Conservation (phyloP, 75 land plant genomes). For the Adiantum capillusveneris region DNA sequence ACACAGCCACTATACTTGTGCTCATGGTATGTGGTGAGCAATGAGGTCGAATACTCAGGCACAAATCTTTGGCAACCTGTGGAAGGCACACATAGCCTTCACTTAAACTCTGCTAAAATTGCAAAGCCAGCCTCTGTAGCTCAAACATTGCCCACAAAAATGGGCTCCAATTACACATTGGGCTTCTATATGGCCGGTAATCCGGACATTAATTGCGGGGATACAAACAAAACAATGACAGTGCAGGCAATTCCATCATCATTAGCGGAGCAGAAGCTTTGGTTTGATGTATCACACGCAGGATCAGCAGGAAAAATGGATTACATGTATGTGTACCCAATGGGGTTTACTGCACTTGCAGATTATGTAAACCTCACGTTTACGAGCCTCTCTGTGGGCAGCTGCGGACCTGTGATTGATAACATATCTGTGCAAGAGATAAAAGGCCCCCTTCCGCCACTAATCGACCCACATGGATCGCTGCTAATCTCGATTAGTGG, state of each 20-base stretch:
- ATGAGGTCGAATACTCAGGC: slow-evolving; percentile 1
- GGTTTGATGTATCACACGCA: background rate
- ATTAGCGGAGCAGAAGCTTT: background rate
- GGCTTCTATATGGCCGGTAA: slow-evolving; percentile 7
- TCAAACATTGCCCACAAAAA: background rate
- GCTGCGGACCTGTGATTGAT: slow-evolving; percentile 7
- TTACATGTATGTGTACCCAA: background rate
- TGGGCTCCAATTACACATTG: background rate
- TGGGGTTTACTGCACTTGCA: slow-evolving; percentile 3
- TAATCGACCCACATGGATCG: background rate
- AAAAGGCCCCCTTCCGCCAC: background rate
- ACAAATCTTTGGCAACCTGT: background rate
- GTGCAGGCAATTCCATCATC: background rate
- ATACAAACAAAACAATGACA: background rate
- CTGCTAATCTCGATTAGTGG: too few species aligned
- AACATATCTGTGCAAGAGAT: background rate
- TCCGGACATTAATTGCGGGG: background rate
- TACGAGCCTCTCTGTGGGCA: background rate
- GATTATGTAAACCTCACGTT: slow-evolving; percentile 3
- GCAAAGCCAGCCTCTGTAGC: background rate
- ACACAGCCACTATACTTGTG: background rate
- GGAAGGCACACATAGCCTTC: slow-evolving; percentile 2
- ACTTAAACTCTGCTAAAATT: background rate
- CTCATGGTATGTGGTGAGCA: background rate
- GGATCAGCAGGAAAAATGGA: background rate